Evolutionary conservation across 139 green algal genomes (phyloP).

Genomic region (Chlorella ohadii): DNA sequence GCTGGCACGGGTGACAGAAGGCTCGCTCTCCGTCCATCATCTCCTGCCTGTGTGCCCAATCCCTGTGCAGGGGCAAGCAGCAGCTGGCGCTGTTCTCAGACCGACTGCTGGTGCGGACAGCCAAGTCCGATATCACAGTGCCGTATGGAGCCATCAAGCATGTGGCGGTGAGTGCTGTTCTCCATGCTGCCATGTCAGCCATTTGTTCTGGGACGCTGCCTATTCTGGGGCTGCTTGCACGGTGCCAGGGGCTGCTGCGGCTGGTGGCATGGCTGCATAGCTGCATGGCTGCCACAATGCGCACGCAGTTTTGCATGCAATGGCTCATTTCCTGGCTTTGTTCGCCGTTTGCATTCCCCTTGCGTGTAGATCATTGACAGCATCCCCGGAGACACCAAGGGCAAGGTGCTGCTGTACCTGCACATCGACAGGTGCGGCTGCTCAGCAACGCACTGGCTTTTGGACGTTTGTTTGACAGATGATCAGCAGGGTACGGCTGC

Average conservation of each 20-base stretch:
- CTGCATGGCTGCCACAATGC: too few species aligned
- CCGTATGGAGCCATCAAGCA: conserved; percentile 33
- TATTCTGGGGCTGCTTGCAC: too few species aligned
- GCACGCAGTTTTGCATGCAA: too few species aligned
- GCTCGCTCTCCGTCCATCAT: not conserved
- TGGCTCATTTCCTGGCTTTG: too few species aligned
- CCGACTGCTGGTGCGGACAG: conserved; percentile 32
- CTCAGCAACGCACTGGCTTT: too few species aligned
- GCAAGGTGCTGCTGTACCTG: conserved; percentile 39
- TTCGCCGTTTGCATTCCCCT: not conserved
- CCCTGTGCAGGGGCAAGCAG: conserved; percentile 42
- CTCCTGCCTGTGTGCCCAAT: not conserved
- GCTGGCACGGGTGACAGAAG: not conserved
- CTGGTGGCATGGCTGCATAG: too few species aligned
- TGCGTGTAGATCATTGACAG: conserved; percentile 40
- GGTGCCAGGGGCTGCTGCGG: too few species aligned
- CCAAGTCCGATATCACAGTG: conserved; percentile 36
- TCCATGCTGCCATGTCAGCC: not conserved
- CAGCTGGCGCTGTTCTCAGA: conserved; percentile 43
- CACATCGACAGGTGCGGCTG: conserved; percentile 9
- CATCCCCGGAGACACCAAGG: conserved; percentile 48
- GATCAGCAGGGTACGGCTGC: too few species aligned
- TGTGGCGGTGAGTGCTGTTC: conserved; percentile 30
- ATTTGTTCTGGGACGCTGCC: not conserved
- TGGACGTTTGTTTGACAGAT: too few species aligned